A percentile compares a stretch with the other conserved stretches of the same genome.
These are phyloP conservation scores for Wickerhamomyces sp. DNA, from an alignment of 1,139 yeast species.

Conservation along the genomic window DNA sequence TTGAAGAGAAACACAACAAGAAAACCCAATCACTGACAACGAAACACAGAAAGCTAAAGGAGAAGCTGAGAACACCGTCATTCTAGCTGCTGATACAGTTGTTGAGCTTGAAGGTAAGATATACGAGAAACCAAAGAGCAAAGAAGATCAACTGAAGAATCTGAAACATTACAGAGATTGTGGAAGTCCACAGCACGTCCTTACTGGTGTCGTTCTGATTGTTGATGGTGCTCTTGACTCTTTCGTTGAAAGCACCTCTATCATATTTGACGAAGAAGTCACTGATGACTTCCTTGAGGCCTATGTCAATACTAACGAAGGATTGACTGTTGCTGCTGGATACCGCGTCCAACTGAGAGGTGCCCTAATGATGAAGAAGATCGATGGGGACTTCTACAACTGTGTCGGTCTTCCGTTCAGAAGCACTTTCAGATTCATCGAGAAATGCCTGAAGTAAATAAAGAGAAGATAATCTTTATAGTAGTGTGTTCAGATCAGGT, in stretches of 20 bases:
- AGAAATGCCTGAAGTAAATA: slow-evolving; percentile 4
- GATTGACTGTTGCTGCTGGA: slow-evolving; percentile 85
- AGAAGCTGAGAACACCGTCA: slow-evolving; percentile 27
- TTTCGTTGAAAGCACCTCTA: slow-evolving; percentile 43
- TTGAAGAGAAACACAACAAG: slow-evolving; percentile 3
- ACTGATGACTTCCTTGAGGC: slow-evolving; percentile 49
- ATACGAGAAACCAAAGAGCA: slow-evolving; percentile 70
- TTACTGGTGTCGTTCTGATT: slow-evolving; percentile 62
- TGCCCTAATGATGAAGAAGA: slow-evolving; percentile 53
- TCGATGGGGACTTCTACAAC: slow-evolving; percentile 79
- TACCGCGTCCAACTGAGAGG: slow-evolving; percentile 78
- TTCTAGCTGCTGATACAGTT: slow-evolving; percentile 82
- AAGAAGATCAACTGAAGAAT: slow-evolving; percentile 45
- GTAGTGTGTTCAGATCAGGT: slow-evolving; percentile 2
- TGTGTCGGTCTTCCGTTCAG: slow-evolving; percentile 86
- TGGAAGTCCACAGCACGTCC: slow-evolving; percentile 44
- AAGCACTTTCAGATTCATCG: slow-evolving; percentile 36
- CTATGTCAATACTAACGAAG: slow-evolving; percentile 73
- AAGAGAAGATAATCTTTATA: not conserved
- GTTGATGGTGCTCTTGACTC: slow-evolving; percentile 34
- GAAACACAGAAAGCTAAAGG: slow-evolving; percentile 1
- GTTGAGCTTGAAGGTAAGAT: slow-evolving; percentile 57
- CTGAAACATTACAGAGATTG: slow-evolving; percentile 42
- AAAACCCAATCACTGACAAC: not conserved
- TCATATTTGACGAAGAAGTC: slow-evolving; percentile 42